Evolutionary conservation across 768 basidiomycete species (phyloP), one percentile per base, ranked within the genome.

Genomic region (Macrolepiota dolichaula): DNA sequence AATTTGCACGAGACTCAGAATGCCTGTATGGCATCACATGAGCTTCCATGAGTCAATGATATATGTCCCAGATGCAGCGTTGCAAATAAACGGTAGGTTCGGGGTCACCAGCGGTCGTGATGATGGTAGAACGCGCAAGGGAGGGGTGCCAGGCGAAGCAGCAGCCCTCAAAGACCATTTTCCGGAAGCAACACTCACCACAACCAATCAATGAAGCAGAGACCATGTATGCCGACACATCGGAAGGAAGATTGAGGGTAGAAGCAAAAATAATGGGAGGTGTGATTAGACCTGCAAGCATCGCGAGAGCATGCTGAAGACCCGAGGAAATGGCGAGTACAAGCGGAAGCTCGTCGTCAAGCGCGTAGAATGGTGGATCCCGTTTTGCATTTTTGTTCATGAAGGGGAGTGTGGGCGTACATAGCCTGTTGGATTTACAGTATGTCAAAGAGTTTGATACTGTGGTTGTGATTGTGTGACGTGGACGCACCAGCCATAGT

Each of bases 221-320:
- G 64, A 94, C 84, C 86, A 93, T 84, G 68, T 93, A 94, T 0
- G 88, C 76, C 11, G 86, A 86, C 1, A 80, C 85, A 27, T 72
- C 72, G 1, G 79, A 67, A 52, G 89, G 85, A 19, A 92, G 73
- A 61, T 74, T 84, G 38, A 93, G 73, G 3, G 84, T 70, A 55
- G 81, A 83, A 0, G 89, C 84, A 65, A 93, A 87, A 61, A 92
- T 89, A 66, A 92, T 92, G 0, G 92, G 91, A 0, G 91, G 92
- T 0, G 89, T 90, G 66, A 93, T 91, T 46, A 92, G 76, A 2
- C 89, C 91, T 1, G 89, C 90, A 15, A 92, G 80, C 91, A 93
- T 93, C 1, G 89, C 90, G 10, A 92, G 82, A 1, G 88, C 82
- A 68, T 92, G 90, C 66, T 89, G 88, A 15, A 89, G 74, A 0